These are phyloP conservation scores for Hyphopichia homilentoma DNA, from an alignment of 805 yeast genomes.

Conservation along the genomic window DNA sequence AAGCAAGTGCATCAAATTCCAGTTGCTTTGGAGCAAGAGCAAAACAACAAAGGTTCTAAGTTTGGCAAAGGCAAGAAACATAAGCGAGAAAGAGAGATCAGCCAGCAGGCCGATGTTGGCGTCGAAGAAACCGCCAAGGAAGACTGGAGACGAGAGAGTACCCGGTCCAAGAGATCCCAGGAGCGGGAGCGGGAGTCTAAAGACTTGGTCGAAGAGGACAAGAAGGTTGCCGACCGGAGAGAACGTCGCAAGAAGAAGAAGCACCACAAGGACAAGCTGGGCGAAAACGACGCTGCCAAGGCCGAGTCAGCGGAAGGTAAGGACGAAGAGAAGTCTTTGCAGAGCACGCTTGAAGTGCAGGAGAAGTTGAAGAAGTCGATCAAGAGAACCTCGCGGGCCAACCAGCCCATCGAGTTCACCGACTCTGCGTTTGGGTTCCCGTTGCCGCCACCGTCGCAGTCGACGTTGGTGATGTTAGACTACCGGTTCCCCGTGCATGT, in stretches of 20 bases:
- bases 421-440: slow-evolving; percentile 90
- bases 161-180: neutral
- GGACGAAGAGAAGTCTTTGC: slow-evolving; percentile 20
- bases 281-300: slow-evolving; percentile 2
- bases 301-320: slow-evolving; percentile 5
- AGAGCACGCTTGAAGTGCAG: slow-evolving; percentile 38
- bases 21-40: neutral
- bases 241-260: neutral
- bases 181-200: neutral
- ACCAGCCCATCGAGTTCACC: slow-evolving; percentile 47
- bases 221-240: neutral
- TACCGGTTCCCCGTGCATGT: slow-evolving; percentile 91
- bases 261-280: neutral
- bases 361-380: slow-evolving; percentile 42
- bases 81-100: slow-evolving; percentile 1
- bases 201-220: neutral
- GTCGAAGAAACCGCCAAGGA: neutral
- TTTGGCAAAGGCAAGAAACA: slow-evolving; percentile 1
- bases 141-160: slow-evolving; percentile 1
- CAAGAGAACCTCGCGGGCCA: slow-evolving; percentile 37
- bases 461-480: slow-evolving; percentile 77
- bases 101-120: no score
- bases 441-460: slow-evolving; percentile 71
- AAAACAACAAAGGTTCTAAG: neutral
- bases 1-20: neutral